Conservation (phyloP, 164 flowering plant genomes). For the Chimonanthus praecox region DNA sequence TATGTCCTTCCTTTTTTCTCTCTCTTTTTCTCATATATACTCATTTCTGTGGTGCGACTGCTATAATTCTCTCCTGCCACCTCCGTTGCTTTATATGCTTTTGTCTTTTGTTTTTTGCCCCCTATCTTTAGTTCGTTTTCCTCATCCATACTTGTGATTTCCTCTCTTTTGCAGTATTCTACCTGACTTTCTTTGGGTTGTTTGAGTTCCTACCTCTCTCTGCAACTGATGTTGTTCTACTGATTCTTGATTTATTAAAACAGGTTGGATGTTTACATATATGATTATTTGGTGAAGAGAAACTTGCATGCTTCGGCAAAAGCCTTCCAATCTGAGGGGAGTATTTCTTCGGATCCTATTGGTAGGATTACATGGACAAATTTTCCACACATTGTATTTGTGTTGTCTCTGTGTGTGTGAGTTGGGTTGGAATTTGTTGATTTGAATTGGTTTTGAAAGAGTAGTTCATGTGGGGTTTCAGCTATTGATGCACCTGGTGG, state of each 20-base stretch:
- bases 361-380: conserved; percentile 34
- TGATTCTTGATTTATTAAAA: background rate
- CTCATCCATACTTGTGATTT: too few relatives aligned
- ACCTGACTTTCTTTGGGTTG: too few relatives aligned
- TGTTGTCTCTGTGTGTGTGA: background rate
- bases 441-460: background rate
- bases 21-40: too few relatives aligned
- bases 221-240: background rate
- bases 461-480: conserved; percentile 19
- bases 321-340: conserved; percentile 70
- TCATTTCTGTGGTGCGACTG: too few relatives aligned
- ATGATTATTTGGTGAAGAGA: conserved; percentile 73
- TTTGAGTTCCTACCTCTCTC: background rate
- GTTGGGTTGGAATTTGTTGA: background rate
- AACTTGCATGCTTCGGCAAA: conserved; percentile 58
- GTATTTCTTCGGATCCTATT: conserved; percentile 64
- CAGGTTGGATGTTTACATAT: conserved; percentile 80
- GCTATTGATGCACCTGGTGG: conserved; percentile 91
- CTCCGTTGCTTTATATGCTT: too few relatives aligned
- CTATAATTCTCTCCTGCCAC: too few relatives aligned
- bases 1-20: too few relatives aligned
- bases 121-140: too few relatives aligned
- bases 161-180: too few relatives aligned
- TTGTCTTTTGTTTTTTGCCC: too few relatives aligned
- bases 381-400: too few relatives aligned